Base-by-base conservation (phyloP, 257 asterid genomes). In the Plantago ovata region DNA sequence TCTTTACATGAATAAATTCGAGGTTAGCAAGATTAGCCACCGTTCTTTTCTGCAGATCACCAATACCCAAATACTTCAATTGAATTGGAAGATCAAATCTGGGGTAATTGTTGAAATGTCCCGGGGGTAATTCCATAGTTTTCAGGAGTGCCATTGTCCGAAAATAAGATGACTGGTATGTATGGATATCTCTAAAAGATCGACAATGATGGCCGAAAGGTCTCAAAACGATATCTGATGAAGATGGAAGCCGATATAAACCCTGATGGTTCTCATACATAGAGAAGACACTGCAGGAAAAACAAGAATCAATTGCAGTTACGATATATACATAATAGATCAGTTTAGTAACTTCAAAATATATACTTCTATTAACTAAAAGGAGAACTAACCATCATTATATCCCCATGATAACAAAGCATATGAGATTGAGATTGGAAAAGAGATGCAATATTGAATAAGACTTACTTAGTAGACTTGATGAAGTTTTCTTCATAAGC, bases 21-120 rank as follows among this genome's bases (percentile, higher is more conserved):
- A 66, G 59, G 50, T 66, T 66, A 5, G 13, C 12, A 1, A 60
- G 55, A 13, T 14, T 53, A 28, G 1, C 43, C 22, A 61, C 53
- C 11, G 18, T 21, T 14, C 63, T 15, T 13, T 32, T 7, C 7
- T 44, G 62, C 13, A 68, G 39, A 0, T 6, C 7, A 3, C 8
- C 12, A 7, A 45, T 7, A 9, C 38, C 55, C 52, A 68, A 68
- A 51, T 60, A 68, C 28, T 58, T 60, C 52, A 68, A 61, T 3
- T 60, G 32, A 60, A 53, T 36, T 6, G 54, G 67, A 18, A 16
- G 39, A 12, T 42, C 43, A 8, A 60, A 38, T 53, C 36, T 16
- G 1, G 7, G 13, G 4, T 7, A 28, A 6, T 3, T 28, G 7
- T 28, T 8, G 4, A 6, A 6, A 24, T 19, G 16, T 24, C 53